Base-by-base conservation (phyloP, 1,139 yeast genomes). In the Schwanniomyces etchellsii region DNA sequence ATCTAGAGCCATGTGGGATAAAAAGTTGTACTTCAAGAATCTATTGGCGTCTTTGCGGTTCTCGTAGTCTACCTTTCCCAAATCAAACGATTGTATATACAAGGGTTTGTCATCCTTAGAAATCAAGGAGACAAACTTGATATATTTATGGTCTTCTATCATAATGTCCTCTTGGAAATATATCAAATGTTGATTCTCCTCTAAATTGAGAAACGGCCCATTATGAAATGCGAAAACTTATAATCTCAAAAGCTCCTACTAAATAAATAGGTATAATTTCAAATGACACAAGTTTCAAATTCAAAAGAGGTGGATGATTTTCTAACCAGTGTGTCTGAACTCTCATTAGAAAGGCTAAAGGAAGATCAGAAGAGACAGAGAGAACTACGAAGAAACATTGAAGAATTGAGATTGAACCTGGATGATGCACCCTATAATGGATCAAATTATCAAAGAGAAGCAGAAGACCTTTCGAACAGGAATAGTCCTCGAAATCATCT, bases 1-100 rank as follows among this genome's bases (percentile, higher is more conserved):
- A 48, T 78, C 85, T 15, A 78, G 52, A 2, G 83, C 77, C 81
- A 78, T 77, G 47, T 78, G 82, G 11, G 81, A 68, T 20, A 78
- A 54, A 41, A 77, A 77, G 45, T 78, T 77, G 53, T 74, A 77
- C 42, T 76, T 74, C 23, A 78, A 55, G 32, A 73, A 57, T 36
- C 62, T 63, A 41, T 74, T 70, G 34, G 72, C 62, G 28, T 50
- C 38, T 12, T 39, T 38, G n/a, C n/a, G n/a, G 27, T 45, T 43
- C 23, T 43, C 43, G 20, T 38, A 29, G 15, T 39, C 4, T 27
- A 32, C 35, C 6, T 44, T 36, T 7, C 43, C 50, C 7, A 47
- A 40, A 24, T 57, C 62, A 34, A 77, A 68, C 21, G 75, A 58
- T 44, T 76, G 81, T 30, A 76, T 74, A 45, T 77, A 78, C 18